Evolutionary conservation across 208 protist genomes (phyloP), one percentile per base, ranked within the genome.

Genomic region (Leishmania turanica): DNA sequence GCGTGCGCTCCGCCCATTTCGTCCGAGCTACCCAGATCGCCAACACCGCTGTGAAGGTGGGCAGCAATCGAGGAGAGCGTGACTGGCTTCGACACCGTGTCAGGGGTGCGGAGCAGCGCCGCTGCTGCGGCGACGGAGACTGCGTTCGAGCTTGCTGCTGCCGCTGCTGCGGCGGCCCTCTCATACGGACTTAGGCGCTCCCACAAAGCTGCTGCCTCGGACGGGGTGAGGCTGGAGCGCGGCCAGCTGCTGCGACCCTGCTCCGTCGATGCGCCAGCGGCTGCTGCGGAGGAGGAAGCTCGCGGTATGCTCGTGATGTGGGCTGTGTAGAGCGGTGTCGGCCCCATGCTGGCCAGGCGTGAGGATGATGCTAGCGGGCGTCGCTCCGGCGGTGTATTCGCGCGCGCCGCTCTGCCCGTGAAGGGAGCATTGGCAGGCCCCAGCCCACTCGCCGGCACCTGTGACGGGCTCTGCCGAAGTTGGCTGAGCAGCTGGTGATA

Each of bases 401-500:
- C 53, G 81, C 7, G 47, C 21, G 47, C 45, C 45, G 51, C 53
- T 11, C n/a, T 49, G 21, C 60, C 31, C 5, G 34, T 24, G 31
- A 24, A 53, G 31, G 19, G 31, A 24, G 47, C 42, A 19, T 42
- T 37, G 40, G 34, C 69, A 68, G n/a, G 17, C 40, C 31, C 53
- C 27, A 53, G 24, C 13, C 49, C 70, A 45, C 75, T 24, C 37
- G 37, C 53, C 27, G 75, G 53, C 56, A 65, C 13, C 47, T 84
- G 81, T 72, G 77, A 77, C 5, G 81, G 81, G 60, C 76, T 84
- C 69, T 80, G 73, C 19, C 81, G 75, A 51, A 84, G 53, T 60
- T 80, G 75, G 65, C 81, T 84, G n/a, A 84, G 76, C 47, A 84
- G 76, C 68, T 84, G 81, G 34, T 84, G 81, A 45, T 84, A 84